phyloP scores from a whole-genome alignment of 345 rosid species.

The Laguncularia racemosa region DNA sequence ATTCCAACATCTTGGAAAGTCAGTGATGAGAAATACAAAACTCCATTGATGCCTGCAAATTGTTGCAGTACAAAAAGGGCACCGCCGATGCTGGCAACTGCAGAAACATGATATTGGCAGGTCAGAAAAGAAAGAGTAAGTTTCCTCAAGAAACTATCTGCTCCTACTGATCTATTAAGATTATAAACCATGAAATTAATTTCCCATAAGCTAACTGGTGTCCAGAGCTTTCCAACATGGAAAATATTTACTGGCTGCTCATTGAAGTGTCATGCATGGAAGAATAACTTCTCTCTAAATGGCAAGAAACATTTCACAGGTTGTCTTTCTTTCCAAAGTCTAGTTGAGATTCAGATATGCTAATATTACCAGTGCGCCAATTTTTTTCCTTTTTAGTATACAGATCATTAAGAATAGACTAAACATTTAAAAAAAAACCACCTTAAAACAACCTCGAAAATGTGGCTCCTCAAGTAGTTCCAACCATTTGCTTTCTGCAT shows the following conservation, averaged over 20 bases:
- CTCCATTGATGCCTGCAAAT: conserved; percentile 82
- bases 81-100: conserved; percentile 70
- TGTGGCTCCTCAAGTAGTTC: conserved; percentile 72
- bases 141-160: not conserved
- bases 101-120: conserved; percentile 17
- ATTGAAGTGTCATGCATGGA: too few relatives aligned
- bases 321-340: too few relatives aligned
- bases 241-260: too few relatives aligned
- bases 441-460: conserved; percentile 68
- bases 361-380: too few relatives aligned
- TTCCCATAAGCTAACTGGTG: too few relatives aligned
- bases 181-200: too few relatives aligned
- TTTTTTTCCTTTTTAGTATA: too few relatives aligned
- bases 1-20: conserved; percentile 71
- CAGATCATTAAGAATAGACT: not conserved
- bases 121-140: not conserved
- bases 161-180: too few relatives aligned
- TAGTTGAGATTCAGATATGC: too few relatives aligned
- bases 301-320: too few relatives aligned
- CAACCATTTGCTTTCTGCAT: conserved; percentile 48
- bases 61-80: conserved; percentile 67
- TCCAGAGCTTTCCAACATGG: too few relatives aligned
- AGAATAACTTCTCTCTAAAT: too few relatives aligned
- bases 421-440: conserved; percentile 13
- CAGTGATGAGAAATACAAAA: conserved; percentile 75